These are phyloP conservation scores for Hansenula lynferdii DNA, from an alignment of 1,139 yeast genomes.

Conservation along the genomic window DNA sequence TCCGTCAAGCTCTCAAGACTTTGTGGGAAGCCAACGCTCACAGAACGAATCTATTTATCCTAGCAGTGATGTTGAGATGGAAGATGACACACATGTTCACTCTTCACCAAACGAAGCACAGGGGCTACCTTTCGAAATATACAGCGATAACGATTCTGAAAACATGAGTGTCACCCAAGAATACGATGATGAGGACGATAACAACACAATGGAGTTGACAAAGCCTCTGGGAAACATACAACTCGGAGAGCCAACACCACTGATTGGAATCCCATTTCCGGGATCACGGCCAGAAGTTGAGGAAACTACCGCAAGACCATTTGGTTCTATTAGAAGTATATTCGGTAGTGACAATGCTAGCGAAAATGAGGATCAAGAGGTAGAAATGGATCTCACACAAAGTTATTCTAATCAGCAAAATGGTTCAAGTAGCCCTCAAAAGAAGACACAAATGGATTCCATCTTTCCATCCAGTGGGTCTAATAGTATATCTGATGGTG, in stretches of 20 bases:
- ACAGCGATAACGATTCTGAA: slow-evolving; percentile 14
- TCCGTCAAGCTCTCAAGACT: neutral
- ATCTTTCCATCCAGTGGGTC: neutral
- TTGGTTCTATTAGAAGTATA: slow-evolving; percentile 22
- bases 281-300: neutral
- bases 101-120: slow-evolving; percentile 15
- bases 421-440: neutral
- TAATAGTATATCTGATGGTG: slow-evolving; percentile 6
- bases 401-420: slow-evolving; percentile 2
- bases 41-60: slow-evolving; percentile 8
- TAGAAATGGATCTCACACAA: slow-evolving; percentile 20
- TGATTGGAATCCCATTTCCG: neutral
- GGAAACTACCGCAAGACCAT: slow-evolving; percentile 15
- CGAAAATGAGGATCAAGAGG: slow-evolving; percentile 6
- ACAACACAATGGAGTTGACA: slow-evolving; percentile 28
- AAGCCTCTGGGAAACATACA: slow-evolving; percentile 20
- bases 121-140: slow-evolving; percentile 12
- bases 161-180: slow-evolving; percentile 17
- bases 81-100: slow-evolving; percentile 18
- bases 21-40: neutral
- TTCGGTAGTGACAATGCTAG: slow-evolving; percentile 17
- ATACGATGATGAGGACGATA: slow-evolving; percentile 11
- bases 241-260: neutral
- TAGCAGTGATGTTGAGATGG: slow-evolving; percentile 23
- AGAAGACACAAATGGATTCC: neutral